Base-by-base conservation (phyloP, 495 filamentous ascomycete genomes). In the Xylaria scruposa region DNA sequence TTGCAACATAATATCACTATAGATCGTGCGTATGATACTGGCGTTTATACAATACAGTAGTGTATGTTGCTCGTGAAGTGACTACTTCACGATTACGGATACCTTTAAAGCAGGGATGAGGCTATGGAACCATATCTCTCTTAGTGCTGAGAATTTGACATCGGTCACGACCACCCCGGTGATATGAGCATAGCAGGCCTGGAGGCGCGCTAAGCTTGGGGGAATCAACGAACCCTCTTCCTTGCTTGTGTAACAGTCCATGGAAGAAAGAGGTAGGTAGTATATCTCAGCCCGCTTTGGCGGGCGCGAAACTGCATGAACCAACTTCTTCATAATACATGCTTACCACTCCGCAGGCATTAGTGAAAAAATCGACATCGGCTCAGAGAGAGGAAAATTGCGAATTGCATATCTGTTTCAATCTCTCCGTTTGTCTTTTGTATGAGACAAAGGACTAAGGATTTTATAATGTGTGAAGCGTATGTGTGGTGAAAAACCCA, bases 341-440 rank as follows among this genome's bases (percentile, higher is more conserved):
- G 63, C 63, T 66, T 66, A 66, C 44, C 53, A 66, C 44, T 38
- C 19, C 31, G 4, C 19, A 31, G 24, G 5, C 17, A 31, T 36
- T 36, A 13, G 9, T 49, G 15, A 24, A 47, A 64, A 33, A 10
- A 24, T 40, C n/a, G 51, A 12, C 24, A 13, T 54, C 51, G 1
- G 15, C 5, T 54, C 12, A 15, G 51, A 29, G 4, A 54, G 21
- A 13, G 24, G 24, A 54, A 54, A 10, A 54, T 54, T 4, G 3
- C 51, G 1, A 29, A 29, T 54, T 54, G 10, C 26, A 53, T 54
- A 15, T 29, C 3, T 29, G 3, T 29, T 29, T 15, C 4, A 10
- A 12, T 17, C 10, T 29, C 26, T 17, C 4, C 12, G 15, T 31
- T 26, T n/a, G 24, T 56, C 21, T 29, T 31, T 31, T 6, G 3